These are phyloP conservation scores for Amanita phalloides DNA, from an alignment of 768 basidiomycete species.

Conservation along the genomic window DNA sequence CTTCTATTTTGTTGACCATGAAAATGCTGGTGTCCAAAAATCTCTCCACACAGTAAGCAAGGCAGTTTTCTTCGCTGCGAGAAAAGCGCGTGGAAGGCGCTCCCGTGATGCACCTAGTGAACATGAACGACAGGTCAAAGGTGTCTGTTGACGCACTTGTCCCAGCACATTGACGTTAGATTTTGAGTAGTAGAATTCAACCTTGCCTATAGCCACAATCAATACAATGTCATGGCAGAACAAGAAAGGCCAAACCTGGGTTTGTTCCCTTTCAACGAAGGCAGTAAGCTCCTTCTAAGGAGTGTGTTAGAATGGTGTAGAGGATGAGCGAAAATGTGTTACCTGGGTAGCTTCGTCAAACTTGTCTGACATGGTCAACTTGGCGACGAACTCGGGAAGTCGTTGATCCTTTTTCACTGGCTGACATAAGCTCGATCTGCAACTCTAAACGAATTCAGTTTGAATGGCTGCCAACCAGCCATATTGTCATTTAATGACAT, in stretches of 20 bases:
- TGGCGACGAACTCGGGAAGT: neutral
- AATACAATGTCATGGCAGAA: conserved; percentile 4
- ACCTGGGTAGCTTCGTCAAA: conserved; percentile 79
- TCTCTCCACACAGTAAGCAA: conserved; percentile 84
- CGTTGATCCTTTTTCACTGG: neutral
- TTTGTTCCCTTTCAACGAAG: conserved; percentile 78
- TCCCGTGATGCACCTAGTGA: conserved; percentile 65
- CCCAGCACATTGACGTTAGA: conserved; percentile 83
- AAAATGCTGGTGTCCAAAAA: conserved; percentile 83
- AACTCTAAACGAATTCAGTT: neutral
- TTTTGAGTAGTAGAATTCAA: conserved; percentile 63
- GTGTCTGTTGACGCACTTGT: conserved; percentile 56
- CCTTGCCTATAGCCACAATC: conserved; percentile 23
- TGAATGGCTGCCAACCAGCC: neutral
- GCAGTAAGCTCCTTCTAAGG: conserved; percentile 68
- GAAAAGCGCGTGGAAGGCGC: conserved; percentile 73
- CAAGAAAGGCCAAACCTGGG: conserved; percentile 40
- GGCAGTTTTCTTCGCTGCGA: conserved; percentile 68
- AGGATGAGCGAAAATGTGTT: conserved; percentile 8
- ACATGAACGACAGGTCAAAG: conserved; percentile 1
- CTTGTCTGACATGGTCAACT: conserved; percentile 36
- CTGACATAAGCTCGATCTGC: conserved; percentile 5
- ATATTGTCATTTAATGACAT: neutral
- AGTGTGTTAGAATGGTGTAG: neutral
- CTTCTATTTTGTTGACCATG: conserved; percentile 62